Evolutionary conservation across 257 asterid species (phyloP).

Genomic region (Marsdenia floribunda): DNA sequence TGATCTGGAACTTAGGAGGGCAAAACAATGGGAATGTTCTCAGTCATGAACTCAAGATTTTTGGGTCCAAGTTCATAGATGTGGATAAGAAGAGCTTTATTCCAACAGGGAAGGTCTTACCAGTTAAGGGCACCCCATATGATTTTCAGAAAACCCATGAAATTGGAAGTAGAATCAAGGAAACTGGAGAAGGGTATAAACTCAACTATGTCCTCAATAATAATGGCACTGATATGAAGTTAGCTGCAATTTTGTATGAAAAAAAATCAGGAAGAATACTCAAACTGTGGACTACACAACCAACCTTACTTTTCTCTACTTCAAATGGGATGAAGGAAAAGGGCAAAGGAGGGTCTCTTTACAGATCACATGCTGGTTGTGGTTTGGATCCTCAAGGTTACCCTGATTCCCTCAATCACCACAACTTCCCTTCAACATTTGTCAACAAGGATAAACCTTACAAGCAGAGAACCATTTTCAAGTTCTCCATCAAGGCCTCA

Average conservation of each 20-base stretch:
- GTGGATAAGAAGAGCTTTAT: conserved; percentile 1
- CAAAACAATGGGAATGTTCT: conserved; percentile 22
- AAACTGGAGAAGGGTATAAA: conserved; percentile 19
- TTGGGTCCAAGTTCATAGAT: conserved; percentile 16
- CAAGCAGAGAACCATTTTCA: neutral
- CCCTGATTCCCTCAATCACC: conserved; percentile 8
- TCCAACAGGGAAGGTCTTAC: conserved; percentile 17
- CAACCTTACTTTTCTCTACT: conserved; percentile 3
- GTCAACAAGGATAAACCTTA: conserved; percentile 4
- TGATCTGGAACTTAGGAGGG: conserved; percentile 26
- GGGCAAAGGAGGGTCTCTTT: conserved; percentile 7
- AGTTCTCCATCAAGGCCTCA: conserved; percentile 5
- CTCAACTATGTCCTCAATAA: conserved; percentile 21
- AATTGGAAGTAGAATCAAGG: conserved; percentile 13
- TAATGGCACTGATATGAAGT: neutral
- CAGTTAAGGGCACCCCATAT: conserved; percentile 18
- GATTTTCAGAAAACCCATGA: conserved; percentile 17
- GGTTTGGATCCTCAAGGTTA: conserved; percentile 15
- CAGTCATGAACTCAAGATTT: conserved; percentile 22
- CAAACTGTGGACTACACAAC: conserved; percentile 15
- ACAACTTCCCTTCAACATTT: conserved; percentile 8
- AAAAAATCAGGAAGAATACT: conserved; percentile 18
- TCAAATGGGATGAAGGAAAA: neutral
- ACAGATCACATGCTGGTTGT: neutral
- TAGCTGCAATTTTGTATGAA: conserved; percentile 12